Evolutionary conservation across 2,329 filamentous ascomycete genomes (phyloP).

Genomic region (Fusarium pseudoanthophilum): DNA sequence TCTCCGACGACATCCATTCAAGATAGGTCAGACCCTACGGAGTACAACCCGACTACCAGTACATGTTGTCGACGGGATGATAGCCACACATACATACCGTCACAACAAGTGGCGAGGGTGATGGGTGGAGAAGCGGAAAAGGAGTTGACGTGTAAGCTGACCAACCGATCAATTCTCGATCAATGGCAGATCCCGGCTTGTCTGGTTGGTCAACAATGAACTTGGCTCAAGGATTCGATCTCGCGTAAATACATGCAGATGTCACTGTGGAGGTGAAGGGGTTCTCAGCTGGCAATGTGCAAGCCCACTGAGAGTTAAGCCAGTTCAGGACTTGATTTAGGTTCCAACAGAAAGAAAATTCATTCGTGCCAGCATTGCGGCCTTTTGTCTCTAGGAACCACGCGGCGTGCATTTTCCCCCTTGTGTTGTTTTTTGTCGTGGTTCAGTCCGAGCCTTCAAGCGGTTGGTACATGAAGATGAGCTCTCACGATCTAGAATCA

Average conservation of each 20-base stretch:
- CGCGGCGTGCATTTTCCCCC: neutral
- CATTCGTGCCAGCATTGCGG: neutral
- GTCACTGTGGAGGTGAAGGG: slow-evolving; percentile 13
- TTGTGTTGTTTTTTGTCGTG: neutral
- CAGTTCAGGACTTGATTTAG: neutral
- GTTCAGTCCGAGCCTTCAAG: neutral
- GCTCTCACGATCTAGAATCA: slow-evolving; percentile 11
- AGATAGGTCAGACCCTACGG: neutral
- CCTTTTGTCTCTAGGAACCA: neutral
- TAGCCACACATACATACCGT: slow-evolving; percentile 14
- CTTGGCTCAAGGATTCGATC: slow-evolving; percentile 22
- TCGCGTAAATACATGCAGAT: slow-evolving; percentile 20
- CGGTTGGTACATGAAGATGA: slow-evolving; percentile 6
- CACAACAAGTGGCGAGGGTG: slow-evolving; percentile 5
- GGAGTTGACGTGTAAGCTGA: slow-evolving; percentile 31
- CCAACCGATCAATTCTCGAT: slow-evolving; percentile 29
- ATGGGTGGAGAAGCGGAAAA: slow-evolving; percentile 10
- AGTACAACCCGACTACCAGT: neutral
- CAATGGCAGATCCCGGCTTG: neutral
- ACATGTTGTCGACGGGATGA: slow-evolving; percentile 2
- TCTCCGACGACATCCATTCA: slow-evolving; percentile 24
- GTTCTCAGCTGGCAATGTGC: slow-evolving; percentile 26
- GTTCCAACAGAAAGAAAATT: neutral
- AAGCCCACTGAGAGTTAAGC: slow-evolving; percentile 9
- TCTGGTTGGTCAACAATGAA: slow-evolving; percentile 9